A percentile compares a stretch with the other conserved stretches of the same genome.
Conservation (phyloP, 108 stramenopile genomes). For the Cyclostephanos tholiformis region DNA sequence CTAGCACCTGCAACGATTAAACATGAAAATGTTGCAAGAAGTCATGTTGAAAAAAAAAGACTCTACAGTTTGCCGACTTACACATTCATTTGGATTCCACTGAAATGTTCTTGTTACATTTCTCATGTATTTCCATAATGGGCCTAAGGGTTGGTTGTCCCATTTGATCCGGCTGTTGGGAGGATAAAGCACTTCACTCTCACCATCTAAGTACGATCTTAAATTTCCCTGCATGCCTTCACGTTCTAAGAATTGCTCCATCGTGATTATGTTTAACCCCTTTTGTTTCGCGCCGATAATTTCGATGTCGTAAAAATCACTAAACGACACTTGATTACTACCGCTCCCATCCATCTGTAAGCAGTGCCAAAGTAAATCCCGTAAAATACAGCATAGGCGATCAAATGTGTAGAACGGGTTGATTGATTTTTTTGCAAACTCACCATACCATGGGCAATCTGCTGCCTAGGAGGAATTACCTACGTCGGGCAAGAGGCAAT, state of each 20-base stretch:
- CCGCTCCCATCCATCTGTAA: slow-evolving; percentile 19
- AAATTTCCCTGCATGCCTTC: slow-evolving; percentile 46
- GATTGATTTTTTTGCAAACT: slow-evolving; percentile 3
- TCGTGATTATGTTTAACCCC: slow-evolving; percentile 57
- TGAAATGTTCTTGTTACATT: slow-evolving; percentile 24
- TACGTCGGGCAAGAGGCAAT: no score
- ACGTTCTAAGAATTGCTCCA: slow-evolving; percentile 63
- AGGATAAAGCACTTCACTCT: slow-evolving; percentile 18
- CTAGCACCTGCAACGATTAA: slow-evolving; percentile 17
- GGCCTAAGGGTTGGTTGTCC: slow-evolving; percentile 31
- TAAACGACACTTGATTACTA: slow-evolving; percentile 31
- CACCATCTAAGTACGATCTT: not conserved
- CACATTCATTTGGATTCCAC: slow-evolving; percentile 39
- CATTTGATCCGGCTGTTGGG: slow-evolving; percentile 27
- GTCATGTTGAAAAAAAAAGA: not conserved
- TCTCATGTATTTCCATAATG: slow-evolving; percentile 29
- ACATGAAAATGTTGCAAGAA: not conserved
- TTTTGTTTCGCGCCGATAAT: slow-evolving; percentile 37
- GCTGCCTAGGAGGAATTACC: slow-evolving; percentile 61
- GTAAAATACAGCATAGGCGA: no score
- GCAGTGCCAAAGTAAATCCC: not conserved
- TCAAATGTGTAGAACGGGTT: not conserved
- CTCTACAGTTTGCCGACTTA: not conserved
- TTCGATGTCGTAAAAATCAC: slow-evolving; percentile 49
- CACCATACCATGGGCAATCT: slow-evolving; percentile 41